Base-by-base conservation (phyloP, 768 basidiomycete genomes). In the Pleurotus tuber-regium region DNA sequence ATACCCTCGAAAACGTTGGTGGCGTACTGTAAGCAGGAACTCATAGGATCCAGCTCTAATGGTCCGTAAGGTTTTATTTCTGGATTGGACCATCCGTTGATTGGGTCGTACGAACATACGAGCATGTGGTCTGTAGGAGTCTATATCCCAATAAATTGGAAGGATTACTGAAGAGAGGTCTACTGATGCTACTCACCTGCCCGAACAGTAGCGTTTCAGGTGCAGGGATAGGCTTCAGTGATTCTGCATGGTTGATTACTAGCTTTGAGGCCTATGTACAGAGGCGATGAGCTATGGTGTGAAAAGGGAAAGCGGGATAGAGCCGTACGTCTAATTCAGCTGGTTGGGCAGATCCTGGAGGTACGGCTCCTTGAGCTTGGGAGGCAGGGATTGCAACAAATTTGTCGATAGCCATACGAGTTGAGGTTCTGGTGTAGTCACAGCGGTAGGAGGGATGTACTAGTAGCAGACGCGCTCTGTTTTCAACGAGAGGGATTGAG, bases 1-100 rank as follows among this genome's bases (percentile, higher is more conserved):
- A 96, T 84, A 6, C 94, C 91, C 66, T 97, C 93, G 61, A 97
- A 94, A 12, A 86, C 80, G 55, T 83, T 79, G 28, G 90, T 84
- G 7, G 87, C 87, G 68, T 96, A 96, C 61, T 97, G 94, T 56
- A 97, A 77, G 42, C 92, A 93, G 36, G 86, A 62, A 74, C 81
- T 60, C 50, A 83, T 80, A 4, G 90, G 90, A 59, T 91, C 87
- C 9, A 92, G 67, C 3, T 67, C 64, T 33, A 92, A 60, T 2
- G 86, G 85, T 0, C 76, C 84, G 58, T 92, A 89, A 0, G 87
- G 87, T 59, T 80, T 84, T 61, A 91, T 87, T 58, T 86, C 79
- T 0, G 89, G 89, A 1, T 74, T 67, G 6, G 79, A 79, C 89
- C 89, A 91, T 8, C 89, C 88, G 3, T 66, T 73, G 14, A 63